Percentiles rank a stretch among this genome's conserved stretches.
These are phyloP conservation scores for Viridothelium virens DNA, from an alignment of 495 filamentous ascomycete genomes.

Conservation along the genomic window DNA sequence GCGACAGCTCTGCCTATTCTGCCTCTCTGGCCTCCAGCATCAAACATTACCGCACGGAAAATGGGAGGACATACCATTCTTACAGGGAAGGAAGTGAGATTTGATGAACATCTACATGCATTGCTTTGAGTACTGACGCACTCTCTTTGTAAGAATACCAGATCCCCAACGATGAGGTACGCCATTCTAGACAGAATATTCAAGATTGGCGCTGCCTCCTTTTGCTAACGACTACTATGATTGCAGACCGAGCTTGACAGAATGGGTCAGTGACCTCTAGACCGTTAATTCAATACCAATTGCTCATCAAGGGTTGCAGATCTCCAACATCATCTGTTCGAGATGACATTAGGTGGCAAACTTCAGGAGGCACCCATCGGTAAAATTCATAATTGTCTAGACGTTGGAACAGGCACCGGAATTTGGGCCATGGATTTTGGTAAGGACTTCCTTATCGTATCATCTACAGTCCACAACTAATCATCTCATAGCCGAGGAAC, in stretches of 20 bases:
- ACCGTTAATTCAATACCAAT: background rate
- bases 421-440: conserved; percentile 36
- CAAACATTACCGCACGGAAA: conserved; percentile 46
- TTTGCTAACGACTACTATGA: background rate
- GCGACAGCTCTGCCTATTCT: conserved; percentile 18
- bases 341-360: conserved; percentile 43
- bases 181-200: background rate
- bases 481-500: conserved; percentile 8
- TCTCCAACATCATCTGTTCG: conserved; percentile 56
- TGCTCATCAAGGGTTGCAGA: conserved; percentile 36
- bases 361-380: conserved; percentile 46
- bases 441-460: conserved; percentile 12
- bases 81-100: conserved; percentile 38
- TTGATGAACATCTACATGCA: background rate
- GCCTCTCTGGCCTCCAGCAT: conserved; percentile 45
- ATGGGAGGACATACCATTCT: conserved; percentile 42
- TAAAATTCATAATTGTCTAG: conserved; percentile 31
- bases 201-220: background rate
- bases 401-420: conserved; percentile 35
- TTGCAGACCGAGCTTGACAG: conserved; percentile 34
- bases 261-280: conserved; percentile 6
- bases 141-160: conserved; percentile 31
- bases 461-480: background rate
- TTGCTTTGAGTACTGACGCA: conserved; percentile 1
- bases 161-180: conserved; percentile 45